Conservation (phyloP, 1,284 basidiomycete species). For the Coriolopsis trogii region DNA sequence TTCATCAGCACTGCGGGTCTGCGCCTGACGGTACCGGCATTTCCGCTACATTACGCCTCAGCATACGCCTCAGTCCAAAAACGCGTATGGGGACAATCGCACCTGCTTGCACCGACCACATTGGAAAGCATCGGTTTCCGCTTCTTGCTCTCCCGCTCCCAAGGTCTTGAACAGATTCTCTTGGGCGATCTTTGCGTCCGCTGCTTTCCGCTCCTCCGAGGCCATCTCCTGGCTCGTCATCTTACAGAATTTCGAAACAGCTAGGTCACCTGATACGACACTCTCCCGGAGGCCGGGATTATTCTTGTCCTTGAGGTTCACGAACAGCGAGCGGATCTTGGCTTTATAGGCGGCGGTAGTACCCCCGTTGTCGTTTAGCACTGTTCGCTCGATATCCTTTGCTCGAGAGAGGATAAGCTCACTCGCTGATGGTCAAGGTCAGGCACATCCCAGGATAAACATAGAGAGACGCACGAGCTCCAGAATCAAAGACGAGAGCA, state of each 20-base stretch:
- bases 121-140: constrained; percentile 98
- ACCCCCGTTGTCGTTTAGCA: constrained; percentile 50
- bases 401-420: constrained; percentile 65
- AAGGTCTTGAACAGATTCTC: constrained; percentile 93
- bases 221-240: constrained; percentile 97
- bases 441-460: background rate
- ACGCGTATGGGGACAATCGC: background rate
- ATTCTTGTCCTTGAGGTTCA: constrained; percentile 94
- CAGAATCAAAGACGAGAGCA: constrained; percentile 83
- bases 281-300: constrained; percentile 88
- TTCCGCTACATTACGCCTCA: constrained; percentile 58
- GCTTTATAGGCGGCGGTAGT: constrained; percentile 61
- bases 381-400: constrained; percentile 60
- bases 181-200: constrained; percentile 81
- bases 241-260: constrained; percentile 69
- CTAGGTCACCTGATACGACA: constrained; percentile 82
- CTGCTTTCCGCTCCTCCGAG: constrained; percentile 86
- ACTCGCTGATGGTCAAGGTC: constrained; percentile 45
- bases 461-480: constrained; percentile 68
- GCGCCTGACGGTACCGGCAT: constrained; percentile 92
- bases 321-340: constrained; percentile 90
- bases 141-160: constrained; percentile 86
- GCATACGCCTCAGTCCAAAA: background rate
- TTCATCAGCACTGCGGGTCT: constrained; percentile 94
- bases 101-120: constrained; percentile 91